These are phyloP conservation scores for Eruca vesicaria DNA, from an alignment of 441 rosid species.

Conservation along the genomic window DNA sequence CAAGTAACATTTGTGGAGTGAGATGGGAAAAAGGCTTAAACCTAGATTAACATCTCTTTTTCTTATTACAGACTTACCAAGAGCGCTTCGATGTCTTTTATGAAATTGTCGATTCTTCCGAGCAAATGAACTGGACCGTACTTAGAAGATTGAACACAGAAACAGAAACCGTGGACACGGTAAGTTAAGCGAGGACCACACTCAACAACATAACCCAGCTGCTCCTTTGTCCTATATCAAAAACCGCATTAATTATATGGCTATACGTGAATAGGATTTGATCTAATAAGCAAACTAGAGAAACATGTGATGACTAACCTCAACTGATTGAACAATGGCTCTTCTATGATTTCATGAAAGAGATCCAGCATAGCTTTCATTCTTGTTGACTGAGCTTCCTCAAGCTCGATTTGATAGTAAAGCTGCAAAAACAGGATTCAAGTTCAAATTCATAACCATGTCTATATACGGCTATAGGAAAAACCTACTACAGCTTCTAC, in stretches of 20 bases:
- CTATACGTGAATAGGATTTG: background rate
- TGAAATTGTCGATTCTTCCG: slow-evolving; percentile 75
- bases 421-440: slow-evolving; percentile 55
- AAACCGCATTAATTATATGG: background rate
- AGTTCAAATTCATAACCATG: slow-evolving; percentile 26
- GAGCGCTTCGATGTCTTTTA: slow-evolving; percentile 57
- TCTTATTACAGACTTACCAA: slow-evolving; percentile 50
- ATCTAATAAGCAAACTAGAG: background rate
- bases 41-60: background rate
- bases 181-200: slow-evolving; percentile 77
- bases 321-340: slow-evolving; percentile 92
- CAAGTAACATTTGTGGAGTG: background rate
- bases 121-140: slow-evolving; percentile 80
- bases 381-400: slow-evolving; percentile 61
- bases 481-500: slow-evolving; percentile 18
- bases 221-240: slow-evolving; percentile 85
- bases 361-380: slow-evolving; percentile 91
- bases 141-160: slow-evolving; percentile 87
- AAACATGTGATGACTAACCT: slow-evolving; percentile 53
- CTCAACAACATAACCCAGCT: slow-evolving; percentile 95
- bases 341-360: slow-evolving; percentile 91
- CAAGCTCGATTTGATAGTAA: slow-evolving; percentile 92
- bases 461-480: background rate
- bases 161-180: slow-evolving; percentile 79
- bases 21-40: background rate